phyloP scores from a whole-genome alignment of 78 protist species.

The slime mould (Dictyostelium discoideum) region DNA sequence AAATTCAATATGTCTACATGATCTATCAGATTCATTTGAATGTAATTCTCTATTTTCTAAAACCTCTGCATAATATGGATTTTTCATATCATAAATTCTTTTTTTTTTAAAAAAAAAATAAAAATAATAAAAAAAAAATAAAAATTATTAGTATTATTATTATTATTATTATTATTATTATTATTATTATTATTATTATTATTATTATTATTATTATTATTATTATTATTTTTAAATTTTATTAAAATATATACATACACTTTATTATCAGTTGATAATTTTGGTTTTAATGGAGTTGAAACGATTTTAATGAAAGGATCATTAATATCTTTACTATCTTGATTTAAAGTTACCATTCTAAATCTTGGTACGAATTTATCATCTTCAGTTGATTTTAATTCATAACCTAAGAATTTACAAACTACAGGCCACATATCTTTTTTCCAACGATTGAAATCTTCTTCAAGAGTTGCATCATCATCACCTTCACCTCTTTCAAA shows the following conservation, averaged over 20 bases:
- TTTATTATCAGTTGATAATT: conserved; percentile 27
- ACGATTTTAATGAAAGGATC: conserved; percentile 14
- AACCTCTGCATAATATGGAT: conserved; percentile 81
- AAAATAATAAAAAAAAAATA: neutral
- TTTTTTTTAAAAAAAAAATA: too few species aligned
- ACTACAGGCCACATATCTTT: conserved; percentile 77
- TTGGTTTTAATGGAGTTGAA: conserved; percentile 32
- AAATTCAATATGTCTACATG: conserved; percentile 78
- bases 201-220: neutral
- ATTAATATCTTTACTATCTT: conserved; percentile 21
- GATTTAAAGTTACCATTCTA: conserved; percentile 39
- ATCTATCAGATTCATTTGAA: conserved; percentile 66
- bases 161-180: neutral
- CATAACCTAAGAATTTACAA: conserved; percentile 55
- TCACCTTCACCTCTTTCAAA: conserved; percentile 92
- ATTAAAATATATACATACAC: conserved; percentile 17
- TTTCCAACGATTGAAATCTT: conserved; percentile 92
- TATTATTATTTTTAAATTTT: too few species aligned
- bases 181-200: neutral
- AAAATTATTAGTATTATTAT: neutral
- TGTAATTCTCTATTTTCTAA: conserved; percentile 84
- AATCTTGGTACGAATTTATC: conserved; percentile 67
- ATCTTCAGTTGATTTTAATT: conserved; percentile 38
- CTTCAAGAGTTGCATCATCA: conserved; percentile 93
- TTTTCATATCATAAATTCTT: conserved; percentile 81